A percentile compares a stretch with the other conserved stretches of the same genome.
phyloP scores from a whole-genome alignment of 73 alveolate genomes.

The Blepharisma stoltei region DNA sequence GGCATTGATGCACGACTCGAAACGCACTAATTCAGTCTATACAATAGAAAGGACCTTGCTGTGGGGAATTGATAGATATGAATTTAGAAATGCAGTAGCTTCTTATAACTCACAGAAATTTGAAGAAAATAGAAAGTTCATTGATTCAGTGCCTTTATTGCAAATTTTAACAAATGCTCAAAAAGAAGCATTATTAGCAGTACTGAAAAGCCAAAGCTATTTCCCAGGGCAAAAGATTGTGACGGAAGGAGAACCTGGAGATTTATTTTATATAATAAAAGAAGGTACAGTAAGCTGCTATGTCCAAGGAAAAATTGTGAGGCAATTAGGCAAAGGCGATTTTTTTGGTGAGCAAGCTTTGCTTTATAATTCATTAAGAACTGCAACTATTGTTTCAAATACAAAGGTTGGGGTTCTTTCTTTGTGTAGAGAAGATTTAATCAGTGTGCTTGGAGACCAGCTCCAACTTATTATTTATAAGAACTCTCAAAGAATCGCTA shows the following conservation, averaged over 20 bases:
- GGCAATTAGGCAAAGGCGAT: constrained; percentile 12
- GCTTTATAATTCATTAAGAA: constrained; percentile 15
- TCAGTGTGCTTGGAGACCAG: constrained; percentile 1
- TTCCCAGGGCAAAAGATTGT: constrained; percentile 11
- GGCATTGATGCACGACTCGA: constrained; percentile 84
- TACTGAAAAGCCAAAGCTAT: constrained; percentile 30
- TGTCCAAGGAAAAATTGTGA: background rate
- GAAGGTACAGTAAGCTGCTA: constrained; percentile 26
- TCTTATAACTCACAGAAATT: constrained; percentile 23
- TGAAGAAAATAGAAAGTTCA: constrained; percentile 39
- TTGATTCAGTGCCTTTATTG: constrained; percentile 16
- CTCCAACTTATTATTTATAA: constrained; percentile 4
- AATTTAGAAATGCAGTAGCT: constrained; percentile 62
- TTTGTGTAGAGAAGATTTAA: constrained; percentile 18
- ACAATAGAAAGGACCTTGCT: constrained; percentile 65
- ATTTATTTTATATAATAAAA: background rate
- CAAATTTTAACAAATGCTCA: constrained; percentile 7
- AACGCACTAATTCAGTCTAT: constrained; percentile 81
- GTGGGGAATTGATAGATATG: constrained; percentile 89
- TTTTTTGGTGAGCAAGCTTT: constrained; percentile 32
- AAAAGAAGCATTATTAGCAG: constrained; percentile 31
- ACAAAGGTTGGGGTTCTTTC: background rate
- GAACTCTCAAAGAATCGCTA: constrained; percentile 22
- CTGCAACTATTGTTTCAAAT: constrained; percentile 28
- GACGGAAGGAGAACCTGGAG: constrained; percentile 26